A percentile compares a stretch with the other conserved stretches of the same genome.
Conservation (phyloP, 2,329 filamentous ascomycete genomes). For the Helotiales sp. region DNA sequence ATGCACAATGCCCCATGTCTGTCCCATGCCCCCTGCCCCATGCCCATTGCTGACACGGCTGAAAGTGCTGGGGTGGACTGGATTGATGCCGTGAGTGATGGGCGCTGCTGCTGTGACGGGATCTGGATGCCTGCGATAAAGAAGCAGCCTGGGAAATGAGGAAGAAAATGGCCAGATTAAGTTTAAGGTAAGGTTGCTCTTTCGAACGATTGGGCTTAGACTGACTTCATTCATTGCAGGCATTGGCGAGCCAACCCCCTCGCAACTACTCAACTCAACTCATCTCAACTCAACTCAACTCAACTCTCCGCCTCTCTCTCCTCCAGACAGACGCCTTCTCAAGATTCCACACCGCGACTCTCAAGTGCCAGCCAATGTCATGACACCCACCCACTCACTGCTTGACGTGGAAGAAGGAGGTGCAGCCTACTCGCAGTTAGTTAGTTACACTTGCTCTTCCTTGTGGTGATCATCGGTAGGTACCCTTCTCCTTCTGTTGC, state of each 20-base stretch:
- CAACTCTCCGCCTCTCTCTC: background rate
- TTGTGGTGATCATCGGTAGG: slow-evolving; percentile 10
- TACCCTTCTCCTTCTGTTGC: background rate
- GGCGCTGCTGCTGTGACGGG: too few species aligned
- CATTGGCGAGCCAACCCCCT: background rate
- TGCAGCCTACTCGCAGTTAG: background rate
- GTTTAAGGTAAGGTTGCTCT: too few species aligned
- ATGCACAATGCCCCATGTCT: too few species aligned
- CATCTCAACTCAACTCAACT: background rate
- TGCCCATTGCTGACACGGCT: too few species aligned
- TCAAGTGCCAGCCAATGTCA: background rate
- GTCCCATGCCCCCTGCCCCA: too few species aligned
- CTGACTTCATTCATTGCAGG: background rate
- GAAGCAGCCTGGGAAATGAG: too few species aligned
- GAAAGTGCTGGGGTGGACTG: too few species aligned
- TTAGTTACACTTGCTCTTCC: slow-evolving; percentile 3
- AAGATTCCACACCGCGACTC: slow-evolving; percentile 4
- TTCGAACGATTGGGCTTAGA: background rate
- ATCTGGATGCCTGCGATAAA: too few species aligned
- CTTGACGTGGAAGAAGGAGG: background rate
- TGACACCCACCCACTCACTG: background rate
- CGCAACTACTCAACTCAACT: background rate
- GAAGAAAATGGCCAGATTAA: too few species aligned
- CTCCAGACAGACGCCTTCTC: background rate
- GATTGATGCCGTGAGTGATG: too few species aligned